Evolutionary conservation across 768 basidiomycete genomes (phyloP), one percentile per base, ranked within the genome.

Genomic region (Sarcodon sp.): DNA sequence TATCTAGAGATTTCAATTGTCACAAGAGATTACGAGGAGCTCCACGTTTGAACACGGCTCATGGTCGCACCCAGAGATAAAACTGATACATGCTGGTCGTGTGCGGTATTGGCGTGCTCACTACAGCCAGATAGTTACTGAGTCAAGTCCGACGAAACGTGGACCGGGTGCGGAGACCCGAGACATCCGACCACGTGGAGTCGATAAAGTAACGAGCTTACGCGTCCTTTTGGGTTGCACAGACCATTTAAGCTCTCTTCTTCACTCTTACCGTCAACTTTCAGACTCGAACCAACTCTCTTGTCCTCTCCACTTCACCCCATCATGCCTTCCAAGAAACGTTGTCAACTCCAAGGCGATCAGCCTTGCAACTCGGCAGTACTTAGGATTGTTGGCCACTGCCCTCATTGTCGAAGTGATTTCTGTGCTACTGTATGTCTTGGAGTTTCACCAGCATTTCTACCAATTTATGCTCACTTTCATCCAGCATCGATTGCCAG

Each of bases 361-460:
- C 56, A 64, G 46, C 77, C 76, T 51, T 92, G 89, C 71, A 84
- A 74, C 57, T 80, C 79, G 51, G 86, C 87, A 6, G 84, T 78
- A 3, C 71, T 91, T 45, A 81, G 87, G 54, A 80, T 92, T 54
- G 86, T 87, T 37, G 90, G 89, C 5, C 77, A 85, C 55, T 93
- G 89, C 61, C 78, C 85, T 35, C 80, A 86, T 59, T 93, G 89
- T 64, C 70, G 76, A 47, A 68, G 71, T 11, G 76, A 80, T 57
- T 92, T 90, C 67, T 93, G 89, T 59, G 76, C 78, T 49, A 68
- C 72, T 51, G 87, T 88, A 56, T 63, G 85, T 75, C 12, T 45
- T 35, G 12, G 10, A 15, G 15, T 16, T 41, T 15, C 15, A 43
- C 53, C 35, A 47, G 50, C 51, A 41, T 31, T 41, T 47, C 48